These are phyloP conservation scores for Gautieria morchelliformis DNA, from an alignment of 768 basidiomycete species.

Conservation along the genomic window DNA sequence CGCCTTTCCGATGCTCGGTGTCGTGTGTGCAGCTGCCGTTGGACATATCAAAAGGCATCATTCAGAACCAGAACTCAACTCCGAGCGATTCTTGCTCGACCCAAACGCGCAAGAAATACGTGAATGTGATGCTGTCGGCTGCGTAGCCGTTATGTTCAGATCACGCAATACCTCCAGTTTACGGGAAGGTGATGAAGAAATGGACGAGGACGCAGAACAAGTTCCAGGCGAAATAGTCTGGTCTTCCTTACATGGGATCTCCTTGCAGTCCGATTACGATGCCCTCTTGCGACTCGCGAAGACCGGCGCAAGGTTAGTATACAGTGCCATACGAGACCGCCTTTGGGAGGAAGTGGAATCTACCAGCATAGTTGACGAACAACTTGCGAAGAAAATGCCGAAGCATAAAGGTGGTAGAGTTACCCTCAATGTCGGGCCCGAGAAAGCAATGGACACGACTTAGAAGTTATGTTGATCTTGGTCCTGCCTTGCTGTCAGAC, in stretches of 20 bases:
- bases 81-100: neutral
- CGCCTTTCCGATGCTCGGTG: conserved; percentile 65
- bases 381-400: conserved; percentile 1
- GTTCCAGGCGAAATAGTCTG: neutral
- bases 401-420: conserved; percentile 2
- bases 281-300: conserved; percentile 2
- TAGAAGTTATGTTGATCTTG: neutral
- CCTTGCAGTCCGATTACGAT: conserved; percentile 5
- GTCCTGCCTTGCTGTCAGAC: too few species aligned
- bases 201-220: neutral
- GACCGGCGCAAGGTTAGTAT: neutral
- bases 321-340: neutral
- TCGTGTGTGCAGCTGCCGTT: conserved; percentile 60
- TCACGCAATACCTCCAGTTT: too few species aligned
- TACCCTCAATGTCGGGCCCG: neutral
- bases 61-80: neutral
- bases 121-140: conserved; percentile 2
- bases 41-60: conserved; percentile 22
- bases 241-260: conserved; percentile 4
- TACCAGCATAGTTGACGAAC: neutral
- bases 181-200: neutral
- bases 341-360: neutral
- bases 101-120: neutral
- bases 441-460: conserved; percentile 5
- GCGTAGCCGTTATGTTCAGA: conserved; percentile 6